Evolutionary conservation across 2,329 filamentous ascomycete genomes (phyloP).

Genomic region (Colletotrichum tanaceti): DNA sequence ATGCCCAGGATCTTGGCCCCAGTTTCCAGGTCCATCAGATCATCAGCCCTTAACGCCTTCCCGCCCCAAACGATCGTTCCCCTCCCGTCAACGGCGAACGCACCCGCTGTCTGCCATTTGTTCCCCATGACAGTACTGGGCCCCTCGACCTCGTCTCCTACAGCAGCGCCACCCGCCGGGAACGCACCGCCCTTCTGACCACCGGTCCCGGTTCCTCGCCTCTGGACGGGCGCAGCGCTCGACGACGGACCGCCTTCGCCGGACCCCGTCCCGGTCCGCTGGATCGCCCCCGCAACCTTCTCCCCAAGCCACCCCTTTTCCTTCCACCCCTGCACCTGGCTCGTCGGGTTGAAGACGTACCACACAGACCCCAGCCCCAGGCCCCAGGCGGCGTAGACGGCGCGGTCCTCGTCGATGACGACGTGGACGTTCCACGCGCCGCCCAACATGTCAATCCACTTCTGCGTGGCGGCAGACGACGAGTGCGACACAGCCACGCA

Average conservation of each 20-base stretch:
- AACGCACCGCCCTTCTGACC: conserved; percentile 21
- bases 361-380: conserved; percentile 63
- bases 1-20: conserved; percentile 51
- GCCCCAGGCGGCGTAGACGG: conserved; percentile 70
- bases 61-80: conserved; percentile 63
- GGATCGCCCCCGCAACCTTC: conserved; percentile 60
- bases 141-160: conserved; percentile 50
- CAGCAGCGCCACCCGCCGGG: conserved; percentile 36
- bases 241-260: conserved; percentile 8
- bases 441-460: conserved; percentile 68
- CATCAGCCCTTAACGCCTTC: conserved; percentile 61
- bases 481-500: conserved; percentile 72
- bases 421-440: conserved; percentile 68
- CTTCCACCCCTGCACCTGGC: conserved; percentile 64
- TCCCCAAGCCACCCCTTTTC: conserved; percentile 67
- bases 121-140: conserved; percentile 62
- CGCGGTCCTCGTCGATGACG: conserved; percentile 66
- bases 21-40: conserved; percentile 66
- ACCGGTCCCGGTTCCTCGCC: conserved; percentile 20
- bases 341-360: conserved; percentile 65
- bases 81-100: conserved; percentile 62
- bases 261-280: conserved; percentile 42
- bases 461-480: conserved; percentile 64
- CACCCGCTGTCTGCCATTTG: conserved; percentile 67
- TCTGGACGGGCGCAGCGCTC: conserved; percentile 26